Evolutionary conservation across 2,329 filamentous ascomycete species (phyloP), one percentile per base, ranked within the genome.

Genomic region (Sporothrix phasma): DNA sequence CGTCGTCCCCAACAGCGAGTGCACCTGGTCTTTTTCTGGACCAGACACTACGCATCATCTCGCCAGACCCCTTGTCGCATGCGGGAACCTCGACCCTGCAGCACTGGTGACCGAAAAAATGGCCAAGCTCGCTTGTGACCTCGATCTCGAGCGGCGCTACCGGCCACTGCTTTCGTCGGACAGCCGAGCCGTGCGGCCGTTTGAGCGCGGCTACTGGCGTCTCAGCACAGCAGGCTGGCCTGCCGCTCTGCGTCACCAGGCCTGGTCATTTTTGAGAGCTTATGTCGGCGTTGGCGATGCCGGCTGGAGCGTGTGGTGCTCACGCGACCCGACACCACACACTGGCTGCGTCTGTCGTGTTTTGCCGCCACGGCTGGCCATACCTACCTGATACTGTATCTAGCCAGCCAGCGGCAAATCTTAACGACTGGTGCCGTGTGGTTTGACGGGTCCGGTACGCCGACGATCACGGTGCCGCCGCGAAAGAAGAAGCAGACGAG

Each of bases 121-220:
- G 19, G 69, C 75, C 8, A 78, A 81, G 68, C 76, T 90, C 1
- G 80, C 79, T 2, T 72, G 74, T 0, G 78, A 81, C n/a, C 76
- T 83, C 29, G 77, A 82, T 17, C 74, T 86, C 3, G 67, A 74
- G 0, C 78, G 77, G 2, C 79, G 81, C 3, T 90, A 83, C 73
- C 77, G 73, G 4, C 85, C 87, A 0, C 68, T n/a, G 29, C 24
- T 34, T 24, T 24, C 24, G 10, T 46, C 6, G 3, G 46, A 19
- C 37, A 34, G 24, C 17, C 45, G 31, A 1, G 31, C 87, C 3
- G 71, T 88, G 1, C 74, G 79, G 2, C 74, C 75, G 0, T 81
- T 88, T 43, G 91, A 96, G 72, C 81, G 92, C 17, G 92, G 92
- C 0, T 86, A 89, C 74, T 97, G 92, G 92, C 73, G 79, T 2